Conservation (phyloP, 768 basidiomycete genomes). For the Gelatoporia subvermispora region DNA sequence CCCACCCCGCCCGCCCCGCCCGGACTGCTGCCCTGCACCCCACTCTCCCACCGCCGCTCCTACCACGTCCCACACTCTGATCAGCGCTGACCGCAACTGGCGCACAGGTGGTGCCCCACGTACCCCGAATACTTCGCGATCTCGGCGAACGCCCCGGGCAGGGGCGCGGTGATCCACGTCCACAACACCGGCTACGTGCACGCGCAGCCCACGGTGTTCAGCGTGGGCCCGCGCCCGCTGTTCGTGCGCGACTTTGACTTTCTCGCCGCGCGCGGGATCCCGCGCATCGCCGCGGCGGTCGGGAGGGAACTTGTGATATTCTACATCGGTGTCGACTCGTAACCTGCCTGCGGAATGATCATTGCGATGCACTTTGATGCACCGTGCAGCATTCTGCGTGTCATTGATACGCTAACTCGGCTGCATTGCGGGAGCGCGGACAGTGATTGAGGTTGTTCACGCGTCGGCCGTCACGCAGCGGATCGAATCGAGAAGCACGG, state of each 20-base stretch:
- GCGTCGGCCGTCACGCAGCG: no score
- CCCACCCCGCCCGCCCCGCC: background rate
- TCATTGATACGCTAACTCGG: background rate
- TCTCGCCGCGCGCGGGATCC: conserved; percentile 53
- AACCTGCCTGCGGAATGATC: background rate
- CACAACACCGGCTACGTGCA: conserved; percentile 63
- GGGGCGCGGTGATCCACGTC: conserved; percentile 66
- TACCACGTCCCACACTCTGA: background rate
- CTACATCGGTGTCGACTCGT: conserved; percentile 56
- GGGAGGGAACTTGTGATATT: conserved; percentile 57
- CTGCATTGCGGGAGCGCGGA: no score
- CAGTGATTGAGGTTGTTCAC: background rate
- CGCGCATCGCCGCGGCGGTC: conserved; percentile 63
- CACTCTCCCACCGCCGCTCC: background rate
- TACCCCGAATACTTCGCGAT: conserved; percentile 77
- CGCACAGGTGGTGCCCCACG: conserved; percentile 68
- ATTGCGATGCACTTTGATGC: background rate
- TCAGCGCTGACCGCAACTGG: background rate
- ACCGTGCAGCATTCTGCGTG: background rate
- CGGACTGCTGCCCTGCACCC: conserved; percentile 3
- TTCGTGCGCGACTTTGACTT: conserved; percentile 76
- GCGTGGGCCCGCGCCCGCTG: conserved; percentile 57
- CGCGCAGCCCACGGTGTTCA: conserved; percentile 56
- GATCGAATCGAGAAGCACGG: no score
- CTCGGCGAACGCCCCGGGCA: conserved; percentile 51